Evolutionary conservation across 345 rosid genomes (phyloP).

Genomic region (Capsella bursapastoris): DNA sequence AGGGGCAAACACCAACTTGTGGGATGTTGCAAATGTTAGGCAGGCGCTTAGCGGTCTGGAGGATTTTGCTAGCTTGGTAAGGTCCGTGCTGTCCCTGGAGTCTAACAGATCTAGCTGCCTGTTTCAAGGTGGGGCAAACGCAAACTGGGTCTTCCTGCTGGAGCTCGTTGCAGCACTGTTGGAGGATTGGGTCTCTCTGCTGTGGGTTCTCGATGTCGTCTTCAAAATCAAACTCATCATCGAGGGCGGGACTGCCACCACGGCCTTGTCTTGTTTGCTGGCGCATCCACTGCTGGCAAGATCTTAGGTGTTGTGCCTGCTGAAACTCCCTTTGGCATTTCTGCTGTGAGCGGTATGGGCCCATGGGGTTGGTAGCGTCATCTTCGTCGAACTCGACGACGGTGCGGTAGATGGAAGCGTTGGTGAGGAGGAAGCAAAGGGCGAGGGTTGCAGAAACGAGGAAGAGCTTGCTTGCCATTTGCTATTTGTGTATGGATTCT

Average conservation of each 20-base stretch:
- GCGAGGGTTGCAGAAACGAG: slow-evolving; percentile 39
- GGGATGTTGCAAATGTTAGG: slow-evolving; percentile 30
- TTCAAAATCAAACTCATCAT: slow-evolving; percentile 35
- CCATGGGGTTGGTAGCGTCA: slow-evolving; percentile 20
- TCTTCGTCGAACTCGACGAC: slow-evolving; percentile 39
- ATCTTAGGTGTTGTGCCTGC: slow-evolving; percentile 19
- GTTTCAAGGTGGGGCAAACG: slow-evolving; percentile 39
- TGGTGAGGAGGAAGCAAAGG: slow-evolving; percentile 40
- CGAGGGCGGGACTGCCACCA: neutral
- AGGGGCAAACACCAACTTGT: slow-evolving; percentile 31
- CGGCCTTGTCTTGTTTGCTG: neutral
- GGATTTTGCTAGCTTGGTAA: neutral
- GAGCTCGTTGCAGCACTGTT: slow-evolving; percentile 41
- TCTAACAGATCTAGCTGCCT: slow-evolving; percentile 21
- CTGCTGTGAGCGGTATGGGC: neutral
- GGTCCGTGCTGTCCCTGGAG: slow-evolving; percentile 20
- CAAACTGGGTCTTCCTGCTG: slow-evolving; percentile 8
- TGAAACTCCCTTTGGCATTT: slow-evolving; percentile 35
- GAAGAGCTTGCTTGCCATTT: slow-evolving; percentile 41
- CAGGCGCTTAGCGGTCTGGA: slow-evolving; percentile 20
- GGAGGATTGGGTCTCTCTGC: slow-evolving; percentile 5
- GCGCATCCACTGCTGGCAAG: slow-evolving; percentile 26
- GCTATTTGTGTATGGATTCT: neutral
- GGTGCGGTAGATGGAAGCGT: slow-evolving; percentile 49
- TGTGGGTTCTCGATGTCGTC: slow-evolving; percentile 30